Evolutionary conservation across 2,329 filamentous ascomycete genomes (phyloP).

Genomic region (Diaporthe vaccinii): DNA sequence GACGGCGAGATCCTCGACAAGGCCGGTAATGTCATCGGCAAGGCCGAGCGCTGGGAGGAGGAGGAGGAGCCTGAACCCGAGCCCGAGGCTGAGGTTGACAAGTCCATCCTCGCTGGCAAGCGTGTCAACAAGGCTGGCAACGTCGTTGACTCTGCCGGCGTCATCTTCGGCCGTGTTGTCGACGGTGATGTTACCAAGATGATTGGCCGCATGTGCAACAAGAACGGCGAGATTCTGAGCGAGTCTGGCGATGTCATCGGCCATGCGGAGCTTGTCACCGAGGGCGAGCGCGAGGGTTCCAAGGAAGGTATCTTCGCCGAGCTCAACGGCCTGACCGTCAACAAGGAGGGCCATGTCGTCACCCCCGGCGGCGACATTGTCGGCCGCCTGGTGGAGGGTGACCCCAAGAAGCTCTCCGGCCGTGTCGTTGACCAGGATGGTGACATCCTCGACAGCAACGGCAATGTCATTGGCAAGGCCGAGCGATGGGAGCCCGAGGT

Average conservation of each 20-base stretch:
- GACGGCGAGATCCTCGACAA: slow-evolving; percentile 79
- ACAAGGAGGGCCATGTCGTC: slow-evolving; percentile 77
- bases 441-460: slow-evolving; percentile 84
- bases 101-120: slow-evolving; percentile 76
- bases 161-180: slow-evolving; percentile 74
- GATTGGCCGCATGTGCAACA: slow-evolving; percentile 78
- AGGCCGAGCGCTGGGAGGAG: slow-evolving; percentile 76
- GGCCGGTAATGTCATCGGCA: slow-evolving; percentile 76
- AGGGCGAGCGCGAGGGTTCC: slow-evolving; percentile 72
- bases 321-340: slow-evolving; percentile 73
- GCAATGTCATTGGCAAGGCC: slow-evolving; percentile 69
- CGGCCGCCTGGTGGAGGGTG: slow-evolving; percentile 78
- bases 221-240: slow-evolving; percentile 78
- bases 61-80: slow-evolving; percentile 57
- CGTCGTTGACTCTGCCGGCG: slow-evolving; percentile 66
- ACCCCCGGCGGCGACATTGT: slow-evolving; percentile 78
- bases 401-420: slow-evolving; percentile 79
- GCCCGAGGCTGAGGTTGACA: slow-evolving; percentile 66
- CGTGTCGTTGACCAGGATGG: slow-evolving; percentile 85
- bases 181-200: slow-evolving; percentile 76
- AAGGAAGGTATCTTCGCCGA: slow-evolving; percentile 79
- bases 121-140: slow-evolving; percentile 79
- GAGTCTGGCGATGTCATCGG: slow-evolving; percentile 80
- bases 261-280: slow-evolving; percentile 75
- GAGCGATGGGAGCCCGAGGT: slow-evolving; percentile 68